phyloP scores from a whole-genome alignment of 495 filamentous ascomycete species.

The Tuber aestivum region DNA sequence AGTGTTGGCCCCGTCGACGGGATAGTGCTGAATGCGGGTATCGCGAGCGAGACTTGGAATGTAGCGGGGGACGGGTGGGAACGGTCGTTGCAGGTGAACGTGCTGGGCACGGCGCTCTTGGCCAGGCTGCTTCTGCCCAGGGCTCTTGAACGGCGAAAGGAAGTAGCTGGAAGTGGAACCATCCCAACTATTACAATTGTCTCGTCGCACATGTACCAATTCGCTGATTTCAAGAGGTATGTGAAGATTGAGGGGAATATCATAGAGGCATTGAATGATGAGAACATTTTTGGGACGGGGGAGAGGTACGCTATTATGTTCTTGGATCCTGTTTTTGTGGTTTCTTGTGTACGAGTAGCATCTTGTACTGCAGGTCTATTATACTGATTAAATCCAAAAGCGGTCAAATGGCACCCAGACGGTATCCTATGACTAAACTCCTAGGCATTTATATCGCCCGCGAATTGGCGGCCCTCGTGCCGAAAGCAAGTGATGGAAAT shows the following conservation, averaged over 20 bases:
- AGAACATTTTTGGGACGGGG: conserved; percentile 18
- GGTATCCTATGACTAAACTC: conserved; percentile 53
- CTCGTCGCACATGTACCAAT: conserved; percentile 25
- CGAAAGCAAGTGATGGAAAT: conserved; percentile 13
- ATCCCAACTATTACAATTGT: conserved; percentile 9
- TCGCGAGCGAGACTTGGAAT: conserved; percentile 31
- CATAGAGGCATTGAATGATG: conserved; percentile 44
- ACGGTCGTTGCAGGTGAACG: conserved; percentile 55
- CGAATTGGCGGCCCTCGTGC: conserved; percentile 46
- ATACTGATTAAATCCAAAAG: not conserved
- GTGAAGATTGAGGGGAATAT: conserved; percentile 43
- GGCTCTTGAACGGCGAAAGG: not conserved
- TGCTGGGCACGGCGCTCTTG: conserved; percentile 54
- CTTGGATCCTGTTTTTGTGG: not conserved
- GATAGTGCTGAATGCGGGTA: conserved; percentile 48
- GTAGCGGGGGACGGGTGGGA: conserved; percentile 50
- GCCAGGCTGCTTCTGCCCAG: conserved; percentile 36
- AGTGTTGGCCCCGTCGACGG: conserved; percentile 47
- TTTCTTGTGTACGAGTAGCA: not conserved
- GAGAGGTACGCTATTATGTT: not conserved
- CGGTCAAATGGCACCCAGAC: not conserved
- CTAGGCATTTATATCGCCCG: conserved; percentile 49
- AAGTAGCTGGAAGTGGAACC: not conserved
- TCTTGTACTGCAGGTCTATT: not conserved
- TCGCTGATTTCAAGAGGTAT: conserved; percentile 39